Evolutionary conservation across 495 filamentous ascomycete species (phyloP), one percentile per base, ranked within the genome.

Genomic region (Xanthoparmelia taractica): DNA sequence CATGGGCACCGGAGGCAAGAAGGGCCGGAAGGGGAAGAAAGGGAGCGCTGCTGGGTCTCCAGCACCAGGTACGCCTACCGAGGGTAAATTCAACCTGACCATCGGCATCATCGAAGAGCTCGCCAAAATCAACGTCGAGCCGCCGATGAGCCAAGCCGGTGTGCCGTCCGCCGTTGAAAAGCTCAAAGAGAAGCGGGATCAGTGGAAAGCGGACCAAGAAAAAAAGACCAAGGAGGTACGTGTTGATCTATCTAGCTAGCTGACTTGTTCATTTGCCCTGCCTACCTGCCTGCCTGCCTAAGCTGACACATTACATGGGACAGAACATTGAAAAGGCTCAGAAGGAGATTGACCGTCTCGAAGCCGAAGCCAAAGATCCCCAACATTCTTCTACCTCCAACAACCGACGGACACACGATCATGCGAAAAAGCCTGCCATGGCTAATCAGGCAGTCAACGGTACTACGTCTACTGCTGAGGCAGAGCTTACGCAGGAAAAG

Each of bases 41-140:
- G 87, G 86, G 68, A 74, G 73, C 41, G 76, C 75, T 60, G 72
- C 75, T 56, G 76, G 73, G 27, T 74, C 77, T 54, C 71, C 79
- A 59, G 77, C 80, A 31, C 68, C 76, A 48, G 70, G 70, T 61
- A 69, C 75, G 20, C 72, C 79, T 29, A 69, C 78, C 36, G 72
- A 78, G 59, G 77, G 79, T 70, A 94, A 90, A 71, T 96, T 92
- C 82, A 93, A 87, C 77, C 84, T 93, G 69, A 91, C 86, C 66
- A 85, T 93, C 47, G 90, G 91, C 63, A 85, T 96, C 60, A 89
- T 99, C 57, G 92, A 96, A 75, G 87, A 96, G 73, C 87, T 96
- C 57, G 79, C 79, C 67, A 88, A 89, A 75, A 73, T 97, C 68
- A 86, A 87, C 72, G 82, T 97, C 67, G 87, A 94, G 58, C 87